Evolutionary conservation across 371 early-diverging fungal genomes (phyloP), one percentile per base, ranked within the genome.

Genomic region (Phascolomyces articulosus): DNA sequence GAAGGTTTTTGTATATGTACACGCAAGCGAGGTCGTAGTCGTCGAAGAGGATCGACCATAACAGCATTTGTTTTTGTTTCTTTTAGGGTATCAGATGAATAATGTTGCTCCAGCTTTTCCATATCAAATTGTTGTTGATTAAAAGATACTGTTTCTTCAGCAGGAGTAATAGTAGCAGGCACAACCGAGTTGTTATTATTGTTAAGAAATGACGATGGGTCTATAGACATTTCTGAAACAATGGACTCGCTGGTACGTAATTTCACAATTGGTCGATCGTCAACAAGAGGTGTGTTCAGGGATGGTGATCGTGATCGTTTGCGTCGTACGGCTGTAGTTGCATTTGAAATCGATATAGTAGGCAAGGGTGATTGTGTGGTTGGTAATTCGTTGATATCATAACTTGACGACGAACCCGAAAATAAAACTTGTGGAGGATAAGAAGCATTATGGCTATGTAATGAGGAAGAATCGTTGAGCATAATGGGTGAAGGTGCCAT

Each of bases 1-100:
- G 51, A n/a, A 24, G 20, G 26, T 68, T 73, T n/a, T 75, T 68
- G 60, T 65, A 70, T 28, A 67, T 65, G 38, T 47, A 64, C 29
- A 29, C 44, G 58, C 34, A 64, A 40, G 4, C 64, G 10, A 3
- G 64, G 64, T 44, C 31, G 49, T 51, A 58, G 64, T 44, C 31
- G 49, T 51, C 24, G 56, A 24, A 49, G 53, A 51, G 18, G 6
- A n/a, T 47, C 47, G n/a, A n/a, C n/a, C n/a, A n/a, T n/a, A n/a
- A 34, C 6, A 34, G 34, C 6, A 9, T 34, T 34, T 34, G 34
- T 11, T 34, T 34, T 34, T 34, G 34, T 34, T 51, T 21, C 51
- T 51, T 20, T 51, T 24, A 9, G 51, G 51, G 51, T 51, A 51
- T 51, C 51, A 23, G 4, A 24, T 51, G 21, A 7, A 44, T 44